Evolutionary conservation across 495 filamentous ascomycete genomes (phyloP).

Genomic region (Astrothelium macrocarpum): DNA sequence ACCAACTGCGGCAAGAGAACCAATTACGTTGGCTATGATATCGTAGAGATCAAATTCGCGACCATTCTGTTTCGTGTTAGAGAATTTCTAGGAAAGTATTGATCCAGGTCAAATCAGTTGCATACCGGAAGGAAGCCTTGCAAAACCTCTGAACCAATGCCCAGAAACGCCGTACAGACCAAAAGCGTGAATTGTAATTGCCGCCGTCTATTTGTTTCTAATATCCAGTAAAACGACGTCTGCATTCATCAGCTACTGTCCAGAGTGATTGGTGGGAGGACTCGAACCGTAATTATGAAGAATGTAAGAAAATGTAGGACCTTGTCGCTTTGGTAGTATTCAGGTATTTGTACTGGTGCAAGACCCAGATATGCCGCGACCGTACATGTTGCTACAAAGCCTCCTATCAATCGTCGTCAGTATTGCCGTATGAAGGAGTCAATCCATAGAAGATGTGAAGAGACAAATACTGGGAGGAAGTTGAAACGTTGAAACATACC

Average conservation of each 20-base stretch:
- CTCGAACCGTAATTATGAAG: slow-evolving; percentile 62
- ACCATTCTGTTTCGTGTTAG: slow-evolving; percentile 40
- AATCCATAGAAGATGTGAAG: neutral
- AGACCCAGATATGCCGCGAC: slow-evolving; percentile 72
- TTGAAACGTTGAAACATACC: slow-evolving; percentile 18
- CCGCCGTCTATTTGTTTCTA: slow-evolving; percentile 80
- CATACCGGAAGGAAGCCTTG: slow-evolving; percentile 63
- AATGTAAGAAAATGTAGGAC: slow-evolving; percentile 81
- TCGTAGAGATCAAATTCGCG: slow-evolving; percentile 78
- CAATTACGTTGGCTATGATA: slow-evolving; percentile 78
- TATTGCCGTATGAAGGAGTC: neutral
- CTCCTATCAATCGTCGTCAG: slow-evolving; percentile 38
- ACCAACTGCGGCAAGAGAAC: slow-evolving; percentile 58
- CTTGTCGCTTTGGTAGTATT: slow-evolving; percentile 62
- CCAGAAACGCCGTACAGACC: slow-evolving; percentile 61
- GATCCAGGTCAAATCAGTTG: neutral
- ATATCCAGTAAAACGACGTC: slow-evolving; percentile 88
- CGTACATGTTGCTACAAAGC: slow-evolving; percentile 68
- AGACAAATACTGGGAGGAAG: no score
- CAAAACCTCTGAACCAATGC: slow-evolving; percentile 75
- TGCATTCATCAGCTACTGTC: slow-evolving; percentile 15
- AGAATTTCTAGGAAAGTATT: neutral
- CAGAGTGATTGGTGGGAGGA: neutral
- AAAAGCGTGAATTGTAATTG: slow-evolving; percentile 76
- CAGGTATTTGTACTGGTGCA: slow-evolving; percentile 35